Conservation (phyloP, 1,139 yeast genomes). For the Dujonia santamariae region DNA sequence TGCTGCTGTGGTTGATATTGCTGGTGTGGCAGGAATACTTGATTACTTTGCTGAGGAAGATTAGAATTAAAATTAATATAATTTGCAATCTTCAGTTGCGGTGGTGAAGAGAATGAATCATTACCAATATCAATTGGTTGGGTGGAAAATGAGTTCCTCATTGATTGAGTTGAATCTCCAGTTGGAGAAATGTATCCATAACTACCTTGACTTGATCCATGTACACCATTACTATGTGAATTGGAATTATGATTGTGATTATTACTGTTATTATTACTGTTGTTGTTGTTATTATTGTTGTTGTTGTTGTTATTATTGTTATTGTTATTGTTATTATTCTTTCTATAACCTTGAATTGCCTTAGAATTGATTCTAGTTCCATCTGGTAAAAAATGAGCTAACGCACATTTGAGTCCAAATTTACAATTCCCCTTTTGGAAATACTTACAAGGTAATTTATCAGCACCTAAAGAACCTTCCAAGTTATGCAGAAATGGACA, state of each 20-base stretch:
- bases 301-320: constrained; percentile 4
- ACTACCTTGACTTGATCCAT: not conserved
- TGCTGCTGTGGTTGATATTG: not conserved
- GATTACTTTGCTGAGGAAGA: not conserved
- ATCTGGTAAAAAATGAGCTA: constrained; percentile 86
- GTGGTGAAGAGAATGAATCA: not conserved
- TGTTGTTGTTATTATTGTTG: constrained; percentile 3
- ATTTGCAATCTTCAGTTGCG: constrained; percentile 1
- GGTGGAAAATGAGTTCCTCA: constrained; percentile 9
- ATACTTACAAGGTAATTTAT: constrained; percentile 83
- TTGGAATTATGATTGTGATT: constrained; percentile 8
- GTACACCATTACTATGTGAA: not conserved
- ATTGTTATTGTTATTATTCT: constrained; percentile 3
- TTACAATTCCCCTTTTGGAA: constrained; percentile 94
- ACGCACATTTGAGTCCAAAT: constrained; percentile 89
- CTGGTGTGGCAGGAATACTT: not conserved
- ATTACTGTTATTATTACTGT: constrained; percentile 10
- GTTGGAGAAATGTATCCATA: no score
- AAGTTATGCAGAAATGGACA: constrained; percentile 90
- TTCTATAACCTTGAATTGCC: constrained; percentile 7
- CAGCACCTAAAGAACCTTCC: constrained; percentile 54
- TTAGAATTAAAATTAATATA: not conserved
- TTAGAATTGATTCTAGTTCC: constrained; percentile 76
- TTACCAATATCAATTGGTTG: constrained; percentile 15
- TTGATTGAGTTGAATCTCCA: constrained; percentile 8